Conservation (phyloP, 2,329 filamentous ascomycete species). For the Helotiales sp. region DNA sequence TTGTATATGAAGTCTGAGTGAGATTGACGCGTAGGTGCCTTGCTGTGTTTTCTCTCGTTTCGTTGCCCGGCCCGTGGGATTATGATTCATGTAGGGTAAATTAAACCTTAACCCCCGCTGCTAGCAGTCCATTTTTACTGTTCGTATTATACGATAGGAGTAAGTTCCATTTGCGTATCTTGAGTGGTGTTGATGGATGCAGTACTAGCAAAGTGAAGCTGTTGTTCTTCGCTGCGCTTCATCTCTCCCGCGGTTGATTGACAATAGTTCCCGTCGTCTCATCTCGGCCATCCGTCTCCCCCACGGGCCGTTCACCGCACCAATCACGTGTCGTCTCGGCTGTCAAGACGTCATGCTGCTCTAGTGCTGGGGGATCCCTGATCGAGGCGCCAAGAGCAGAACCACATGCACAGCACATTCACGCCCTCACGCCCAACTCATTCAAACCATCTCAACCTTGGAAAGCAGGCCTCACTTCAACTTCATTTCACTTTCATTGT, state of each 20-base stretch:
- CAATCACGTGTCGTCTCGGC: slow-evolving; percentile 1
- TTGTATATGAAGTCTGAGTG: not conserved
- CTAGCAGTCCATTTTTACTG: not conserved
- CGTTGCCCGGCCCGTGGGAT: not conserved
- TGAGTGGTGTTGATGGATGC: not conserved
- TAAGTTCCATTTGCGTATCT: not conserved
- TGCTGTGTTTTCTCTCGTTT: not conserved
- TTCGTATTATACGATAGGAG: not conserved
- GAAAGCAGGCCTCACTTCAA: not conserved
- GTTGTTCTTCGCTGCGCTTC: not conserved
- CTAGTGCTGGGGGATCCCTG: not conserved
- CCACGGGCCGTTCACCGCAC: not conserved
- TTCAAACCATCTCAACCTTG: not conserved
- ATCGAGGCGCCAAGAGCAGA: not conserved
- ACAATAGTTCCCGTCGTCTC: not conserved
- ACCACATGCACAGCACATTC: not conserved
- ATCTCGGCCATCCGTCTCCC: not conserved
- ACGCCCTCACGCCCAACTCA: too few relatives aligned
- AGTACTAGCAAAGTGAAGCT: not conserved
- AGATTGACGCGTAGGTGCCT: slow-evolving; percentile 13
- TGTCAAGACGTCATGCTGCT: slow-evolving; percentile 7
- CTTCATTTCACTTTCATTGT: not conserved
- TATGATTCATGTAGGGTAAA: too few relatives aligned
- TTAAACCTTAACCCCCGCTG: not conserved
- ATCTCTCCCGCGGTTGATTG: not conserved